phyloP scores from a whole-genome alignment of 148 eudicot genomes.

The Camellia sinensis region DNA sequence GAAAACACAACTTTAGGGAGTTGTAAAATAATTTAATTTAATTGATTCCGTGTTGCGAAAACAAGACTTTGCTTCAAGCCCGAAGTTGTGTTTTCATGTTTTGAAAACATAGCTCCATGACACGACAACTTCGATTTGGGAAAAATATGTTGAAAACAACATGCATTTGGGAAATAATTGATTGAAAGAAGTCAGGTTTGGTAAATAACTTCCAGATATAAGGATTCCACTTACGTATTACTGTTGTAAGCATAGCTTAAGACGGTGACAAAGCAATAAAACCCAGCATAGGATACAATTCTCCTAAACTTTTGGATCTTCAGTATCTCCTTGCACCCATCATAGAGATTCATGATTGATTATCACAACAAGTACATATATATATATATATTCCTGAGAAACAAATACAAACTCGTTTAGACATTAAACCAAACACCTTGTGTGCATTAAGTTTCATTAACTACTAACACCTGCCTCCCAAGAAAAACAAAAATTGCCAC shows the following conservation, averaged over 20 bases:
- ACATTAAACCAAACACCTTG: constrained; percentile 25
- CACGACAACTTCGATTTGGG: too few relatives aligned
- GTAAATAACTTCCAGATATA: too few relatives aligned
- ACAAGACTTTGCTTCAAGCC: too few relatives aligned
- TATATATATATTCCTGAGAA: not conserved
- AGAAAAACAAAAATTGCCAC: not conserved
- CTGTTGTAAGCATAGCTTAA: constrained; percentile 65
- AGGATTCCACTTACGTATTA: constrained; percentile 61
- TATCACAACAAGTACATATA: not conserved
- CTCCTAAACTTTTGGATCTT: constrained; percentile 84
- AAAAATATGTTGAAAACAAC: too few relatives aligned
- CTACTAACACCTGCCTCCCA: not conserved
- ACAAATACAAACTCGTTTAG: constrained; percentile 1
- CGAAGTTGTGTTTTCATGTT: too few relatives aligned
- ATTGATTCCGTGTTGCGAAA: too few relatives aligned
- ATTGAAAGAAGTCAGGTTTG: too few relatives aligned
- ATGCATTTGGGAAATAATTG: too few relatives aligned
- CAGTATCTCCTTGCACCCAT: constrained; percentile 55
- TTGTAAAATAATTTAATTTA: too few relatives aligned
- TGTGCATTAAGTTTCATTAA: not conserved
- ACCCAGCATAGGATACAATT: constrained; percentile 49
- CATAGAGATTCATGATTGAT: constrained; percentile 40
- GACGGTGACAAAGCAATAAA: constrained; percentile 50
- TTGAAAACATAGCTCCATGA: too few relatives aligned
- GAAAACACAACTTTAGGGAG: too few relatives aligned